Percentiles rank a stretch among this genome's conserved stretches.
Conservation (phyloP, 495 filamentous ascomycete genomes). For the Trichoderma gamsii region DNA sequence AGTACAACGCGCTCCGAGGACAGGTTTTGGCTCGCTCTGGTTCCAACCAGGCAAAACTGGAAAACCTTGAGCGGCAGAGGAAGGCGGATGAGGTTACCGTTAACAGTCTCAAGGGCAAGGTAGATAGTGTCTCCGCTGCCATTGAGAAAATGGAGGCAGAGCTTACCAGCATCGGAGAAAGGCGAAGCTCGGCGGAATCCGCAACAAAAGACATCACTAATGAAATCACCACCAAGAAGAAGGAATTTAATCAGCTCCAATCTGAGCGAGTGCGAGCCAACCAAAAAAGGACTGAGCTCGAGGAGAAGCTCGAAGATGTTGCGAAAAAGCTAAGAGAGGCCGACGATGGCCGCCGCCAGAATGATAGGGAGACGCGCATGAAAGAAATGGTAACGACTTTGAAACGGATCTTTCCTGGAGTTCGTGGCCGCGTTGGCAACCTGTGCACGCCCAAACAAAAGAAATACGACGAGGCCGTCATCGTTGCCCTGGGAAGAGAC, state of each 20-base stretch:
- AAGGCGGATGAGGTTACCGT: slow-evolving; percentile 87
- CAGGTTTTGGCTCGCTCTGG: slow-evolving; percentile 83
- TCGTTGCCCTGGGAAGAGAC: slow-evolving; percentile 84
- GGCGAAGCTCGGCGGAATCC: slow-evolving; percentile 52
- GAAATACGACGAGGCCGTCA: slow-evolving; percentile 88
- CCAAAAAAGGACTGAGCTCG: slow-evolving; percentile 76
- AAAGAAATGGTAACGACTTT: slow-evolving; percentile 76
- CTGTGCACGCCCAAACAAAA: slow-evolving; percentile 94
- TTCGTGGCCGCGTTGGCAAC: slow-evolving; percentile 83
- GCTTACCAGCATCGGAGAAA: slow-evolving; percentile 59
- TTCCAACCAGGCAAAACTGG: slow-evolving; percentile 72
- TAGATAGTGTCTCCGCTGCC: slow-evolving; percentile 68
- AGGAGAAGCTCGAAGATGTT: slow-evolving; percentile 82
- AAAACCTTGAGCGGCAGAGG: slow-evolving; percentile 73
- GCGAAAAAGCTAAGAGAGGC: slow-evolving; percentile 73
- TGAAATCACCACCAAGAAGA: slow-evolving; percentile 85
- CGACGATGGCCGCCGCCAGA: slow-evolving; percentile 75
- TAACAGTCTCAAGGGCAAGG: slow-evolving; percentile 77
- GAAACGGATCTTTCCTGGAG: slow-evolving; percentile 86
- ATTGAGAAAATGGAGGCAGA: slow-evolving; percentile 69
- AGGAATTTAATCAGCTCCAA: slow-evolving; percentile 73
- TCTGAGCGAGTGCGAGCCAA: slow-evolving; percentile 77
- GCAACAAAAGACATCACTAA: slow-evolving; percentile 59
- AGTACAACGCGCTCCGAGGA: slow-evolving; percentile 79
- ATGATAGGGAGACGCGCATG: slow-evolving; percentile 66